A percentile compares a stretch with the other conserved stretches of the same genome.
phyloP scores from a whole-genome alignment of 495 filamentous ascomycete genomes.

The Hypoxylon cercidicola region DNA sequence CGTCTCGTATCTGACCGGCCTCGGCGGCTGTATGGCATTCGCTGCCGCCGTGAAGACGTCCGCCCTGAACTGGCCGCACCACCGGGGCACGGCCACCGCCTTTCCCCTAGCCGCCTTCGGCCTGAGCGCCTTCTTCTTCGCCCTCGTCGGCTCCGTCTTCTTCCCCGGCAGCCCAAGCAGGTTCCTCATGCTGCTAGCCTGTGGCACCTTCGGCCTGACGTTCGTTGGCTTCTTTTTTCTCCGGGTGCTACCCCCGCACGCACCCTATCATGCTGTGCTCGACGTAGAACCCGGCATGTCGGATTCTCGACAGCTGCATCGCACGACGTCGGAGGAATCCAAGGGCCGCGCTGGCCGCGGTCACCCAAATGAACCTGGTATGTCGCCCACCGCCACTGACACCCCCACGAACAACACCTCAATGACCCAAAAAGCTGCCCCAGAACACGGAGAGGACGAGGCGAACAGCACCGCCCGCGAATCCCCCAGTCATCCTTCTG shows the following conservation, averaged over 20 bases:
- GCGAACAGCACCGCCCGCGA: conserved; percentile 27
- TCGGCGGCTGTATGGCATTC: conserved; percentile 90
- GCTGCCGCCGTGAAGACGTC: conserved; percentile 85
- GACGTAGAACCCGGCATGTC: conserved; percentile 53
- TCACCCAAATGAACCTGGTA: conserved; percentile 71
- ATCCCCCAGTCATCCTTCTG: conserved; percentile 3
- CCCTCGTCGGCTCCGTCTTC: conserved; percentile 75
- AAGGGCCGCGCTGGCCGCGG: conserved; percentile 55
- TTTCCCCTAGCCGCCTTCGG: conserved; percentile 94
- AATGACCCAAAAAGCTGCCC: conserved; percentile 33
- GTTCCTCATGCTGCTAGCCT: conserved; percentile 81
- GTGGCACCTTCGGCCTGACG: conserved; percentile 80
- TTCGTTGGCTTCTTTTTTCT: conserved; percentile 84
- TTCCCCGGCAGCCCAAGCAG: conserved; percentile 85
- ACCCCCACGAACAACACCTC: conserved; percentile 41
- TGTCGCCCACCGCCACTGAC: conserved; percentile 59
- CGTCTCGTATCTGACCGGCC: conserved; percentile 83
- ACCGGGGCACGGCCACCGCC: conserved; percentile 92
- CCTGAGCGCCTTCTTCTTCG: conserved; percentile 96
- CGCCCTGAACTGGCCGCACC: conserved; percentile 90
- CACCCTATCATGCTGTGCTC: conserved; percentile 73
- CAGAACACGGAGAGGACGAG: conserved; percentile 29
- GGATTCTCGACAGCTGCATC: conserved; percentile 69
- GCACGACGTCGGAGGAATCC: conserved; percentile 67
- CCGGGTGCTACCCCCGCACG: conserved; percentile 72